phyloP scores from a whole-genome alignment of 1,284 basidiomycete genomes.

The Cerrena zonata region DNA sequence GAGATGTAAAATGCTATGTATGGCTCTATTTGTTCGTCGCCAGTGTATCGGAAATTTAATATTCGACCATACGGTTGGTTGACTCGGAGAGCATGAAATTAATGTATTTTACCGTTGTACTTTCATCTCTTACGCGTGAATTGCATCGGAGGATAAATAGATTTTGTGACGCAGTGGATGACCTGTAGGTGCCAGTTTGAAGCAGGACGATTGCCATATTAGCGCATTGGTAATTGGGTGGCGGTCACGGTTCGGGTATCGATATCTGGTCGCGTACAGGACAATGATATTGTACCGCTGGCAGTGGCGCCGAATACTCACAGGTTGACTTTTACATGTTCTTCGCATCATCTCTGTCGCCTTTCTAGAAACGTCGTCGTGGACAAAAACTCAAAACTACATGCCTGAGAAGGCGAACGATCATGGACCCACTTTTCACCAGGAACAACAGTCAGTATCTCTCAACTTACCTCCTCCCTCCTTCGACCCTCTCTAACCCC shows the following conservation, averaged over 20 bases:
- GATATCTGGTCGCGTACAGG: neutral
- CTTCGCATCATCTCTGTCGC: neutral
- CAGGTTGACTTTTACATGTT: too few relatives aligned
- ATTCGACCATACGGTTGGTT: too few relatives aligned
- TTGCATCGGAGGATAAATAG: too few relatives aligned
- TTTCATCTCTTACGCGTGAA: too few relatives aligned
- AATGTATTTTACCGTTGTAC: too few relatives aligned
- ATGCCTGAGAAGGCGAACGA: neutral
- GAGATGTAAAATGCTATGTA: too few relatives aligned
- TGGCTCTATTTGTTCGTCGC: too few relatives aligned
- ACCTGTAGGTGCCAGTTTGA: neutral
- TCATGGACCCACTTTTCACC: neutral
- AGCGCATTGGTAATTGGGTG: neutral
- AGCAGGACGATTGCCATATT: neutral
- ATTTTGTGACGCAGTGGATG: too few relatives aligned
- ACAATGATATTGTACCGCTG: neutral
- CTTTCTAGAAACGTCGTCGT: neutral
- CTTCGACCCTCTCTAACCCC: neutral
- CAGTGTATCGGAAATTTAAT: too few relatives aligned
- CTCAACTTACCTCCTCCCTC: neutral
- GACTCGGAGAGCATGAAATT: too few relatives aligned
- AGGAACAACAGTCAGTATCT: neutral
- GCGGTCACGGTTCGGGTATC: neutral
- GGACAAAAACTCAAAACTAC: neutral
- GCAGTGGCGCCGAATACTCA: too few relatives aligned